Evolutionary conservation across 192 early-diverging fungal species (phyloP).

Genomic region (Phycomyces nitens): DNA sequence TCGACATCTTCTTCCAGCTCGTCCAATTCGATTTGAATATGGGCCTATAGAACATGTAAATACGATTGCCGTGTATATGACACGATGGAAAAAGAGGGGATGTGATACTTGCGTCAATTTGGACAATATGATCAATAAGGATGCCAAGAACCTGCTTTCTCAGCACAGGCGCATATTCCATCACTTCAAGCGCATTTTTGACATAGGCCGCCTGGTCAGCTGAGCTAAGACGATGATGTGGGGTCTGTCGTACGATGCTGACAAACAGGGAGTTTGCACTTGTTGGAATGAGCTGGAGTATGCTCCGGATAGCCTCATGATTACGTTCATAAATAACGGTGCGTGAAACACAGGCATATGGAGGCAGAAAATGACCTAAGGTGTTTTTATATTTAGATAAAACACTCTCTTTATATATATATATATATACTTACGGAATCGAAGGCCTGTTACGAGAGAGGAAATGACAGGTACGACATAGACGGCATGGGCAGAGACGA

Average conservation of each 20-base stretch:
- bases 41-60: slow-evolving; percentile 48
- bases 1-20: slow-evolving; percentile 68
- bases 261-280: slow-evolving; percentile 60
- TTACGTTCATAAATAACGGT: slow-evolving; percentile 49
- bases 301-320: slow-evolving; percentile 56
- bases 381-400: too few species aligned
- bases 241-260: slow-evolving; percentile 63
- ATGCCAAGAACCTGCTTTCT: slow-evolving; percentile 68
- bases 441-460: slow-evolving; percentile 54
- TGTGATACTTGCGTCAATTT: slow-evolving; percentile 83
- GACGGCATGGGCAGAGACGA: slow-evolving; percentile 72
- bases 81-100: too few species aligned
- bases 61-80: too few species aligned
- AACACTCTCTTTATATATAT: too few species aligned
- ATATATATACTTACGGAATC: slow-evolving; percentile 40
- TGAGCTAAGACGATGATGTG: slow-evolving; percentile 64
- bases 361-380: slow-evolving; percentile 20
- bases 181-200: slow-evolving; percentile 68
- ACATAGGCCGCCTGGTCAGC: slow-evolving; percentile 61
- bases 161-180: slow-evolving; percentile 75
- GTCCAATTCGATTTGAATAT: slow-evolving; percentile 88
- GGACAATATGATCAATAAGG: slow-evolving; percentile 77
- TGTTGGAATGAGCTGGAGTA: slow-evolving; percentile 69
- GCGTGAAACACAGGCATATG: slow-evolving; percentile 12
- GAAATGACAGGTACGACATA: slow-evolving; percentile 58